These are phyloP conservation scores for Neopestalotiopsis sp. DNA, from an alignment of 2,329 filamentous ascomycete species.

Conservation along the genomic window DNA sequence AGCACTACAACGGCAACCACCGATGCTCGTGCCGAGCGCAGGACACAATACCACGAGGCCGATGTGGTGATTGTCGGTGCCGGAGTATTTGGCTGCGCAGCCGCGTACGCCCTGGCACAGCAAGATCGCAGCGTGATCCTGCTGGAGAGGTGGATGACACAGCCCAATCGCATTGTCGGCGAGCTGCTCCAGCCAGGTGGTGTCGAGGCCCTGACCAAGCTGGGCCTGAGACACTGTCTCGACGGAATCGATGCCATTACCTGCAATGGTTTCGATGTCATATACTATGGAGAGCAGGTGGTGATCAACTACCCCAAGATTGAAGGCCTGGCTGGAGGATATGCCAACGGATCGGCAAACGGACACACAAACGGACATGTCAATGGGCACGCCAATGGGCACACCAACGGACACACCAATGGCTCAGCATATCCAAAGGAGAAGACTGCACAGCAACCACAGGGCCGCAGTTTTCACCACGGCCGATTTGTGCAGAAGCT, in stretches of 20 bases:
- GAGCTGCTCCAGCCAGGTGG: constrained; percentile 95
- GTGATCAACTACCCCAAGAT: constrained; percentile 80
- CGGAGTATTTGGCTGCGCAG: constrained; percentile 86
- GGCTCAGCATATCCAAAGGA: constrained; percentile 34
- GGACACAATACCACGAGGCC: constrained; percentile 64
- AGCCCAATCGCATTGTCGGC: constrained; percentile 95
- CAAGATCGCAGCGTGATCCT: constrained; percentile 92
- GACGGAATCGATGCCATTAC: constrained; percentile 87
- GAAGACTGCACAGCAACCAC: constrained; percentile 53
- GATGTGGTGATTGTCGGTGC: constrained; percentile 94
- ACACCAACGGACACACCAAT: constrained; percentile 31
- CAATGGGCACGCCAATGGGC: constrained; percentile 30
- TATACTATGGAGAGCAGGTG: constrained; percentile 78
- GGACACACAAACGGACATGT: constrained; percentile 24
- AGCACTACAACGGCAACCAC: constrained; percentile 39
- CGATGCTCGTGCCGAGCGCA: constrained; percentile 52
- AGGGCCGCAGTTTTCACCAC: constrained; percentile 90
- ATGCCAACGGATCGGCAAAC: constrained; percentile 16
- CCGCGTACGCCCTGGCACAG: constrained; percentile 82
- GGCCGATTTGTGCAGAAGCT: constrained; percentile 89
- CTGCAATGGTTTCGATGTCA: constrained; percentile 85
- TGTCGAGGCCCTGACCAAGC: constrained; percentile 76
- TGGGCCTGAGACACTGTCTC: constrained; percentile 82
- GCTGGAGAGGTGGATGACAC: constrained; percentile 85
- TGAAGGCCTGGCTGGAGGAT: background rate